Percentiles rank a stretch among this genome's conserved stretches.
Conservation (phyloP, 805 yeast species). For the Zygoascus bituminiphila region DNA sequence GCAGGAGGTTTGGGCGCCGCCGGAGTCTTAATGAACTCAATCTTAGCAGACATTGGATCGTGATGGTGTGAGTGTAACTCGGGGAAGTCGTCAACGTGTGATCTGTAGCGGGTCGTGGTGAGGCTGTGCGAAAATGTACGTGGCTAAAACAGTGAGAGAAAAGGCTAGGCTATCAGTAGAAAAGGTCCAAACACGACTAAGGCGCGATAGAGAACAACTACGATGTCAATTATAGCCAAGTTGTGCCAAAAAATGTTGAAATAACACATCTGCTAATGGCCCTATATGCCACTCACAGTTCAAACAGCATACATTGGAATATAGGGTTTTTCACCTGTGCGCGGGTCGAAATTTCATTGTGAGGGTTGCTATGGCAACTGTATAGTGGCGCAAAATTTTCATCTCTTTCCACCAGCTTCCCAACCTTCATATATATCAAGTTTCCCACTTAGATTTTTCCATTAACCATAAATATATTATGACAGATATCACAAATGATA, state of each 20-base stretch:
- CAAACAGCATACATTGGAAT: too few species aligned
- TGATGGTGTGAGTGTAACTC: not conserved
- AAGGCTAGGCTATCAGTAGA: too few species aligned
- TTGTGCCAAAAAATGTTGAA: too few species aligned
- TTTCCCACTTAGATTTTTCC: not conserved
- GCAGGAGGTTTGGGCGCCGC: conserved; percentile 37
- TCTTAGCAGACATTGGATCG: conserved; percentile 5
- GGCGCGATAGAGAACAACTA: too few species aligned
- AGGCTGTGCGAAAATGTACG: not conserved
- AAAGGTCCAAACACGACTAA: too few species aligned
- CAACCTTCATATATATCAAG: not conserved
- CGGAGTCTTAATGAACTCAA: conserved; percentile 58
- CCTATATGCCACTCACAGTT: too few species aligned
- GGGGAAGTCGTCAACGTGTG: not conserved
- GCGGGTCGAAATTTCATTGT: too few species aligned
- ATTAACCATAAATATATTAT: conserved; percentile 23
- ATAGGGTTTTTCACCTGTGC: too few species aligned
- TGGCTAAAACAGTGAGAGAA: too few species aligned
- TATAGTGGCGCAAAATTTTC: not conserved
- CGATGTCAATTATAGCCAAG: too few species aligned
- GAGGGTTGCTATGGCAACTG: not conserved
- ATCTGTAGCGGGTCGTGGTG: not conserved
- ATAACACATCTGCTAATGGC: too few species aligned
- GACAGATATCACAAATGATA: conserved; percentile 52
- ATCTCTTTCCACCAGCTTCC: not conserved